Evolutionary conservation across 495 filamentous ascomycete genomes (phyloP).

Genomic region (Penicillium taxi): DNA sequence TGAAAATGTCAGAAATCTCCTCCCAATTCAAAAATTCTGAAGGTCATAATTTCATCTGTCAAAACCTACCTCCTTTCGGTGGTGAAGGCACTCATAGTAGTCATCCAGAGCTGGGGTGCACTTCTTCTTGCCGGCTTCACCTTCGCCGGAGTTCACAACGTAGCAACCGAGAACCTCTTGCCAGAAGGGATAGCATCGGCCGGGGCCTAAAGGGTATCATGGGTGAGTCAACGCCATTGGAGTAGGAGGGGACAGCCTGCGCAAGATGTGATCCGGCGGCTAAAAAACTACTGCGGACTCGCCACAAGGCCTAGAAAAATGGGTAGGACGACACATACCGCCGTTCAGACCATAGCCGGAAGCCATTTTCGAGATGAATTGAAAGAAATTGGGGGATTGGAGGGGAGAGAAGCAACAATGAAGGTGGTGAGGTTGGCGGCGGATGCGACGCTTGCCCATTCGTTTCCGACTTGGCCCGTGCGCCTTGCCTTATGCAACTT

Average conservation of each 20-base stretch:
- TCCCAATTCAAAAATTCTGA: neutral
- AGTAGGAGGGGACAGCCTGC: slow-evolving; percentile 12
- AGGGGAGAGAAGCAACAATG: slow-evolving; percentile 18
- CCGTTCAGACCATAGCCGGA: slow-evolving; percentile 75
- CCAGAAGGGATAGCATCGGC: slow-evolving; percentile 98
- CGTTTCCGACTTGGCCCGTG: slow-evolving; percentile 37
- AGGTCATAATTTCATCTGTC: slow-evolving; percentile 3
- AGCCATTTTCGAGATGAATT: slow-evolving; percentile 51
- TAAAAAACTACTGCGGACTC: slow-evolving; percentile 9
- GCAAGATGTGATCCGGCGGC: slow-evolving; percentile 13
- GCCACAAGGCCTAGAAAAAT: slow-evolving; percentile 1
- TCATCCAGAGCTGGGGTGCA: slow-evolving; percentile 86
- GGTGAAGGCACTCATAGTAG: slow-evolving; percentile 97
- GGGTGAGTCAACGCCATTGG: slow-evolving; percentile 22
- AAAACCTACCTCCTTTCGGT: slow-evolving; percentile 83
- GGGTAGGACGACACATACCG: slow-evolving; percentile 46
- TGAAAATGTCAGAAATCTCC: slow-evolving; percentile 3
- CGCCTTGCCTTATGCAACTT: slow-evolving; percentile 20
- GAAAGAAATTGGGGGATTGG: slow-evolving; percentile 19
- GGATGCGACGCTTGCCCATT: slow-evolving; percentile 33
- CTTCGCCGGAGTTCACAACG: slow-evolving; percentile 67
- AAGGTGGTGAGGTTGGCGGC: slow-evolving; percentile 22
- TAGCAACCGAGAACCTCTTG: slow-evolving; percentile 88
- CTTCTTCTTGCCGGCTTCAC: slow-evolving; percentile 80
- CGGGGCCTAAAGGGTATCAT: slow-evolving; percentile 52